These are phyloP conservation scores for Boletus sensibilis DNA, from an alignment of 768 basidiomycete species.

Conservation along the genomic window DNA sequence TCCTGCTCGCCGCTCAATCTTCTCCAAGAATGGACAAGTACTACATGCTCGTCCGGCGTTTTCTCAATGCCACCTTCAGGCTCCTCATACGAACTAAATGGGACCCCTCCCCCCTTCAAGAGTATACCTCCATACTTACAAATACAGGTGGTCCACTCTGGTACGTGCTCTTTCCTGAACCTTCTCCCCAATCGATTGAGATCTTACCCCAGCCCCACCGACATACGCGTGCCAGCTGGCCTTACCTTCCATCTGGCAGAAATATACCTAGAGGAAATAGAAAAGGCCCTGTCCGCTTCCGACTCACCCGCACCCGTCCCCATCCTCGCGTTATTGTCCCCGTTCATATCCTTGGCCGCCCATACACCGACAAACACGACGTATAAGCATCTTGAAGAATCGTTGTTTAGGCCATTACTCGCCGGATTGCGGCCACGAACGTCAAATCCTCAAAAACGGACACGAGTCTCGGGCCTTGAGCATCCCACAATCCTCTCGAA, in stretches of 20 bases:
- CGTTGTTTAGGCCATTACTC: constrained; percentile 71
- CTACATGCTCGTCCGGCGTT: constrained; percentile 90
- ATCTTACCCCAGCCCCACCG: constrained; percentile 50
- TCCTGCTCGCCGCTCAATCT: background rate
- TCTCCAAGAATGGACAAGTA: constrained; percentile 88
- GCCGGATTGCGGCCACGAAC: constrained; percentile 43
- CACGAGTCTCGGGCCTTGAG: constrained; percentile 32
- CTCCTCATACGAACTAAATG: constrained; percentile 72
- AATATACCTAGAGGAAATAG: constrained; percentile 86
- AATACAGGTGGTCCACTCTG: constrained; percentile 77
- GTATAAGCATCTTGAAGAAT: constrained; percentile 69
- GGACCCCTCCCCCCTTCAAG: constrained; percentile 51
- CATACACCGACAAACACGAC: constrained; percentile 61
- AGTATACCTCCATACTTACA: constrained; percentile 69
- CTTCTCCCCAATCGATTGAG: constrained; percentile 4
- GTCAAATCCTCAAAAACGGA: constrained; percentile 47
- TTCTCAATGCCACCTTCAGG: constrained; percentile 81
- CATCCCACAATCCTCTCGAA: constrained; percentile 50
- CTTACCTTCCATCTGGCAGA: constrained; percentile 86
- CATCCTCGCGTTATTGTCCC: constrained; percentile 54
- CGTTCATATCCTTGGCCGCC: constrained; percentile 73
- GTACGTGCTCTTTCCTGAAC: constrained; percentile 41
- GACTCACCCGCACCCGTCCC: constrained; percentile 42
- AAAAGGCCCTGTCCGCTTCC: constrained; percentile 51
- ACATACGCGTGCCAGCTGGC: constrained; percentile 72